A percentile compares a stretch with the other conserved stretches of the same genome.
These are phyloP conservation scores for Tuber umbilicatum DNA, from an alignment of 495 filamentous ascomycete species.

Conservation along the genomic window DNA sequence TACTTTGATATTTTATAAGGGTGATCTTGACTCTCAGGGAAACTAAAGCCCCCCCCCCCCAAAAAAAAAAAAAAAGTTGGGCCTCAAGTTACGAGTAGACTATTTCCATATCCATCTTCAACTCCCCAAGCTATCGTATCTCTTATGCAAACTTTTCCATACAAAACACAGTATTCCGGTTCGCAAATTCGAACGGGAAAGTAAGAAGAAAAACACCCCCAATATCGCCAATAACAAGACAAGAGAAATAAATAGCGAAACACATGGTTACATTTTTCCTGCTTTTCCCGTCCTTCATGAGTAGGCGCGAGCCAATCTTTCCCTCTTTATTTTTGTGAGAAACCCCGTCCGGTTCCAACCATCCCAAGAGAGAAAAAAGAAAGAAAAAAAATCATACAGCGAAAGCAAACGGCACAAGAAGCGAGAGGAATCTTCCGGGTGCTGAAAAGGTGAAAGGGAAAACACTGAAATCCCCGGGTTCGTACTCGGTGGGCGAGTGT, in stretches of 20 bases:
- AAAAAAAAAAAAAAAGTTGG: neutral
- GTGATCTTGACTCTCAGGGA: neutral
- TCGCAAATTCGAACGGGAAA: neutral
- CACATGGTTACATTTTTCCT: neutral
- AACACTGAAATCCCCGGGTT: neutral
- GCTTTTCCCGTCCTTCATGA: neutral
- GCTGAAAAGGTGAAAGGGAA: neutral
- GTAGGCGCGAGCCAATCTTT: neutral
- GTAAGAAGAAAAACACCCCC: neutral
- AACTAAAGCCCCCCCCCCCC: no score
- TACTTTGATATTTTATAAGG: no score
- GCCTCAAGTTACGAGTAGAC: no score
- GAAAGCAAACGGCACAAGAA: neutral
- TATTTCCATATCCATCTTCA: neutral
- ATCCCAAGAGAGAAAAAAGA: neutral
- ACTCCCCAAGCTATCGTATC: neutral
- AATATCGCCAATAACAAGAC: neutral
- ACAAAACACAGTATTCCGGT: neutral
- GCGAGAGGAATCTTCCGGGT: neutral
- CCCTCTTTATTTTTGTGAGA: neutral
- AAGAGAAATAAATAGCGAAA: neutral
- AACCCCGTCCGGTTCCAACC: neutral
- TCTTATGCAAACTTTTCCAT: conserved; percentile 4
- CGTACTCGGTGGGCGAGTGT: neutral
- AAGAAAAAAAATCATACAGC: neutral